Percentiles rank a stretch among this genome's conserved stretches.
Conservation (phyloP, 345 rosid species). For the Turnera subulata region DNA sequence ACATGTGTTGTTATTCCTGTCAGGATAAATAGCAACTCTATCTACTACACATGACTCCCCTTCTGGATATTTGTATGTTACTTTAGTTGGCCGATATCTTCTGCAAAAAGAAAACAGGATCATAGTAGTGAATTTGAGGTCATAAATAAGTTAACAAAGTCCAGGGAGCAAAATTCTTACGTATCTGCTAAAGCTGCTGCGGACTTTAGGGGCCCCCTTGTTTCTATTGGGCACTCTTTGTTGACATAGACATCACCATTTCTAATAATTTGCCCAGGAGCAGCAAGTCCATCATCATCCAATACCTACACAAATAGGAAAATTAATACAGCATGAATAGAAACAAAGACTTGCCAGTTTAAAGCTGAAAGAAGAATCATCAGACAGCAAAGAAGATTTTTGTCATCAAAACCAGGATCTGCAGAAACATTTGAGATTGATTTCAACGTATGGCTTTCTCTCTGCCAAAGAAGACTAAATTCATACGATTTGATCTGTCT, state of each 20-base stretch:
- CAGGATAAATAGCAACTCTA: conserved; percentile 71
- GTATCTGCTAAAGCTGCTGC: conserved; percentile 37
- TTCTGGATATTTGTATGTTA: conserved; percentile 59
- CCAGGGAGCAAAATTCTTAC: conserved; percentile 31
- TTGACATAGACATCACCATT: conserved; percentile 58
- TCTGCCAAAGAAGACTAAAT: background rate
- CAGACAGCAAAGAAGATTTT: no score
- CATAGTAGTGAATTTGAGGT: conserved; percentile 8
- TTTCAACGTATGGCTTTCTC: background rate
- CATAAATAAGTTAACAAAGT: background rate
- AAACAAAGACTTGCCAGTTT: background rate
- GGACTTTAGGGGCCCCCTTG: conserved; percentile 27
- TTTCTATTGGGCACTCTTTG: conserved; percentile 54
- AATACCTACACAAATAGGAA: conserved; percentile 41
- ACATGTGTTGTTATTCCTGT: conserved; percentile 40
- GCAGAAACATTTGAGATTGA: background rate
- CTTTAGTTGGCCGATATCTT: conserved; percentile 48
- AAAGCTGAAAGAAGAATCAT: background rate
- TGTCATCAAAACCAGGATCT: no score
- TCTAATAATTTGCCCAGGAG: conserved; percentile 89
- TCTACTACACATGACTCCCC: conserved; percentile 86
- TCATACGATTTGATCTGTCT: background rate
- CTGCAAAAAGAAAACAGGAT: conserved; percentile 37
- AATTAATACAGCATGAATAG: background rate
- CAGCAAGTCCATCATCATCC: conserved; percentile 82